Evolutionary conservation across 768 basidiomycete genomes (phyloP).

Genomic region (Scleroderma citrinum): DNA sequence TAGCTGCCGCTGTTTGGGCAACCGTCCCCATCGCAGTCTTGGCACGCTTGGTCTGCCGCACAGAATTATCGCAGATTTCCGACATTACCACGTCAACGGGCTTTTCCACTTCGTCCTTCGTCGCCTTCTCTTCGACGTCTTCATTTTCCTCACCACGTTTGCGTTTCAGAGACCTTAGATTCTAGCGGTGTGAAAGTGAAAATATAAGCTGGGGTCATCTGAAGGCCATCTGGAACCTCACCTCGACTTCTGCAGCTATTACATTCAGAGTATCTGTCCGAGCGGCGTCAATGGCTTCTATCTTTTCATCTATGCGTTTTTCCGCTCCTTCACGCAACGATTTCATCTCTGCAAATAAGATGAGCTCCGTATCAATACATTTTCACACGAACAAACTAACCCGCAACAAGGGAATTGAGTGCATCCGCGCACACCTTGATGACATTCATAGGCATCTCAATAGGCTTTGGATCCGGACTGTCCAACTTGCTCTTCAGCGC

Average conservation of each 20-base stretch:
- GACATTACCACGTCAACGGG: background rate
- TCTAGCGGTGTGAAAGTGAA: slow-evolving; percentile 17
- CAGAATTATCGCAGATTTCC: slow-evolving; percentile 4
- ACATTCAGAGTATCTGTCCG: slow-evolving; percentile 34
- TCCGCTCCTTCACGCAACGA: slow-evolving; percentile 37
- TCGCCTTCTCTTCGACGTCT: background rate
- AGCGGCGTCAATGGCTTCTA: slow-evolving; percentile 38
- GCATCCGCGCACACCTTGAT: slow-evolving; percentile 27
- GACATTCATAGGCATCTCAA: slow-evolving; percentile 15
- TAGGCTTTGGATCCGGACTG: slow-evolving; percentile 3
- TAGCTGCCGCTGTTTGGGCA: slow-evolving; percentile 55
- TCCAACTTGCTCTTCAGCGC: slow-evolving; percentile 18
- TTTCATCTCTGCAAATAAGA: slow-evolving; percentile 37
- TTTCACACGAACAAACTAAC: slow-evolving; percentile 24
- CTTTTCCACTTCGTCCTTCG: background rate
- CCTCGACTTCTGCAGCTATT: slow-evolving; percentile 27
- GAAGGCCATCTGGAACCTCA: slow-evolving; percentile 13
- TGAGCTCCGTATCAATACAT: slow-evolving; percentile 1
- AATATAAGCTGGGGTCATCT: slow-evolving; percentile 3
- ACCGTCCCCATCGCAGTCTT: slow-evolving; percentile 35
- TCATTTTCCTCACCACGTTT: slow-evolving; percentile 45
- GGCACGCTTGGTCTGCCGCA: slow-evolving; percentile 39
- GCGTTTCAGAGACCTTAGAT: slow-evolving; percentile 49
- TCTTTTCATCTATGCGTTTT: slow-evolving; percentile 40
- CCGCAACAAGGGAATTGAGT: slow-evolving; percentile 36